Evolutionary conservation across 352 stramenopile species (phyloP).

Genomic region (Labyrinthula sp.): DNA sequence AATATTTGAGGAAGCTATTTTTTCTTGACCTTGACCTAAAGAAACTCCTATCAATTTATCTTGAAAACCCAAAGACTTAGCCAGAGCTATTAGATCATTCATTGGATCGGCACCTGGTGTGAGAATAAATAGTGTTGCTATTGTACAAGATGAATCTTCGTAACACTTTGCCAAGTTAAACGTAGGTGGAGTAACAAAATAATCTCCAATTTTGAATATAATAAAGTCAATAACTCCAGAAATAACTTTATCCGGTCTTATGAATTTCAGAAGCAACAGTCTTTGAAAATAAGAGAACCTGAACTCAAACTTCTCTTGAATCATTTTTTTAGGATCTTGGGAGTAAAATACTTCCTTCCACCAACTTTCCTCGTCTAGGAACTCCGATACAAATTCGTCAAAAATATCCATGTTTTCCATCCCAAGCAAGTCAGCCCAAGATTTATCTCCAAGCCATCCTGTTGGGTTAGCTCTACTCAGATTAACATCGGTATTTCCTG

Average conservation of each 20-base stretch:
- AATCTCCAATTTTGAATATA: conserved; percentile 44
- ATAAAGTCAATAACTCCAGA: conserved; percentile 68
- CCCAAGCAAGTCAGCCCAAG: conserved; percentile 55
- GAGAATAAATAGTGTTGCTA: conserved; percentile 78
- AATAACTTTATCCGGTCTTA: conserved; percentile 73
- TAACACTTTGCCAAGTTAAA: conserved; percentile 73
- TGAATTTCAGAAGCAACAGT: conserved; percentile 61
- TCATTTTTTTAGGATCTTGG: conserved; percentile 51
- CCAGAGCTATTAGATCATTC: conserved; percentile 69
- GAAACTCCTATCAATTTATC: conserved; percentile 76
- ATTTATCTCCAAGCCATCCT: conserved; percentile 54
- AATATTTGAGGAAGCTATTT: conserved; percentile 67
- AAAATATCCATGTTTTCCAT: conserved; percentile 33
- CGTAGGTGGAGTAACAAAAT: conserved; percentile 69
- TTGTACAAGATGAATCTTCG: conserved; percentile 71
- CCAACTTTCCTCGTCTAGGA: conserved; percentile 27
- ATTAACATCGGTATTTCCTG: conserved; percentile 60
- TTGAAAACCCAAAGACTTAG: conserved; percentile 60
- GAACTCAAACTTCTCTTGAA: conserved; percentile 41
- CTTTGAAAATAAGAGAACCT: conserved; percentile 58
- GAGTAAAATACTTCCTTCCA: conserved; percentile 46
- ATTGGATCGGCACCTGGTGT: conserved; percentile 76
- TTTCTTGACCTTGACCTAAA: conserved; percentile 71
- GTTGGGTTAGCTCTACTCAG: conserved; percentile 44
- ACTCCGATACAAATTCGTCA: conserved; percentile 18